Conservation (phyloP, 441 rosid species). For the Pelargonium fulgidum region DNA sequence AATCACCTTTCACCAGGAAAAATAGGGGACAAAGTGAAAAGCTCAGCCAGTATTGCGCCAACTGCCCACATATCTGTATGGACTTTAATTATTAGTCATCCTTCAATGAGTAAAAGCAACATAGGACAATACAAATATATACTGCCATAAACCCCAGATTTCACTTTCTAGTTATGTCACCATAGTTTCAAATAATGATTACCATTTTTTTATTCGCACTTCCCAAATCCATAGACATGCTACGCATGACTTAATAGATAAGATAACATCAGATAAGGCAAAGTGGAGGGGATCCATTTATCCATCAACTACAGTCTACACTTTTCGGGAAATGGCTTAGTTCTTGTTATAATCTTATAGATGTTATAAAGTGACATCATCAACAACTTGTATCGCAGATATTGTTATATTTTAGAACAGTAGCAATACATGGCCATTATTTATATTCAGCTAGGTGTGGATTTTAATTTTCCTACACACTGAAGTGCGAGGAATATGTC, state of each 20-base stretch:
- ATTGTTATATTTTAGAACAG: background rate
- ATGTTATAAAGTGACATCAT: background rate
- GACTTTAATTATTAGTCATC: slow-evolving; percentile 20
- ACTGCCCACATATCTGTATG: slow-evolving; percentile 75
- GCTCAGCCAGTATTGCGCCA: slow-evolving; percentile 71
- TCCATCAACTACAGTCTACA: too few relatives aligned
- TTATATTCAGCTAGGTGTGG: background rate
- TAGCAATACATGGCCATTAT: background rate
- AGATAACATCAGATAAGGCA: too few relatives aligned
- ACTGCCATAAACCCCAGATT: background rate
- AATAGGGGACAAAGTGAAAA: slow-evolving; percentile 53
- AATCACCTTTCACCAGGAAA: slow-evolving; percentile 73
- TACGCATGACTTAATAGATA: too few relatives aligned
- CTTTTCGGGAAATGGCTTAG: too few relatives aligned
- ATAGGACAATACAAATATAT: background rate
- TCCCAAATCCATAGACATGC: too few relatives aligned
- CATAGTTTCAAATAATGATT: background rate
- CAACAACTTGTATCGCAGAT: background rate
- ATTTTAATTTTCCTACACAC: background rate
- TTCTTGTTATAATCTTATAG: background rate
- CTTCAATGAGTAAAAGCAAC: slow-evolving; percentile 5
- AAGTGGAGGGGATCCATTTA: too few relatives aligned
- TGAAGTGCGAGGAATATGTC: background rate
- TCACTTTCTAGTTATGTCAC: background rate
- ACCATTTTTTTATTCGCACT: background rate